phyloP scores from a whole-genome alignment of 75 land plant genomes.

The Selaginella moellendorffii region DNA sequence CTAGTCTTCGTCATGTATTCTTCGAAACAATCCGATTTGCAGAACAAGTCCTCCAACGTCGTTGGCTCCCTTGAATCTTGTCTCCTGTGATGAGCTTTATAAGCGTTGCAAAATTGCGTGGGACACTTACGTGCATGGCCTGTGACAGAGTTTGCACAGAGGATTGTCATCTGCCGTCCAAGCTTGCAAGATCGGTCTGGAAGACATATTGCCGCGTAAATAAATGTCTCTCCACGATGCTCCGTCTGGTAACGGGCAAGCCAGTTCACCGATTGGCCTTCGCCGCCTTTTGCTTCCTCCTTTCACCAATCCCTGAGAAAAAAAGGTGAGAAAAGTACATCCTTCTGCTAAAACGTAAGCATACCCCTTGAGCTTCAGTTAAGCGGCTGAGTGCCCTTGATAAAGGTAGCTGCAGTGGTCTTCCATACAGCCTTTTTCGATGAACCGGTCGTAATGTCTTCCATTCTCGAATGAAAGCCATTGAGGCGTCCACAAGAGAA shows the following conservation, averaged over 20 bases:
- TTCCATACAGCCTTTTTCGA: conserved; percentile 46
- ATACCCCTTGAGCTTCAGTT: conserved; percentile 36
- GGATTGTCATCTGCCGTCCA: conserved; percentile 51
- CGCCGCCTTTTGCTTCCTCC: conserved; percentile 70
- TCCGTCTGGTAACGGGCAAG: conserved; percentile 44
- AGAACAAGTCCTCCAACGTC: conserved; percentile 81
- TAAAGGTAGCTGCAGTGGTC: conserved; percentile 73
- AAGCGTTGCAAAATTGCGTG: background rate
- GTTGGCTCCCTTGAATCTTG: conserved; percentile 47
- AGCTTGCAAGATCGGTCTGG: conserved; percentile 50
- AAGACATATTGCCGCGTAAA: conserved; percentile 21
- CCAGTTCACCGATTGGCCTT: conserved; percentile 52
- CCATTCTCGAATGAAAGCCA: conserved; percentile 54
- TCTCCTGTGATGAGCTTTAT: conserved; percentile 37
- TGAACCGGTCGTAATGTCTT: conserved; percentile 54
- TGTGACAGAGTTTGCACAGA: conserved; percentile 88
- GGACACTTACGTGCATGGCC: conserved; percentile 60
- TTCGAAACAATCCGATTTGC: conserved; percentile 52
- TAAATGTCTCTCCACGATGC: conserved; percentile 50
- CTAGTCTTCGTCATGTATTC: conserved; percentile 60
- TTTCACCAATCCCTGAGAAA: conserved; percentile 58
- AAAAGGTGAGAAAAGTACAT: background rate
- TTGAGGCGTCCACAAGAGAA: conserved; percentile 16
- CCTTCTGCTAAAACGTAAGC: conserved; percentile 3
- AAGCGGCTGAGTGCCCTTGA: conserved; percentile 45